phyloP scores from a whole-genome alignment of 148 eudicot genomes.

The Vaccinium darrowii region DNA sequence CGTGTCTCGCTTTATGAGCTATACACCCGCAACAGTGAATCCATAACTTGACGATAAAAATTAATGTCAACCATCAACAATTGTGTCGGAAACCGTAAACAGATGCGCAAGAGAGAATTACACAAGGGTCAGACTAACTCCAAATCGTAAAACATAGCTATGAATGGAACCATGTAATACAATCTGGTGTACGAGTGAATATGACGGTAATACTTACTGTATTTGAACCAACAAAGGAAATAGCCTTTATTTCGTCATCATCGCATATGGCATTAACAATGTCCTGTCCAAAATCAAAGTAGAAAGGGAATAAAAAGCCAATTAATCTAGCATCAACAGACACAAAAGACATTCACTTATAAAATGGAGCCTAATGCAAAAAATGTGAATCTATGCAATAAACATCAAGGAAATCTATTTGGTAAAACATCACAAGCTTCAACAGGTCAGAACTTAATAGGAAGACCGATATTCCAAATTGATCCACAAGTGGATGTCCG shows the following conservation, averaged over 20 bases:
- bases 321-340: background rate
- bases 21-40: background rate
- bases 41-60: background rate
- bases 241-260: slow-evolving; percentile 82
- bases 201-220: slow-evolving; percentile 51
- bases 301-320: slow-evolving; percentile 10
- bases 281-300: slow-evolving; percentile 53
- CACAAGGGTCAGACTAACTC: background rate
- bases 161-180: background rate
- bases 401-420: background rate
- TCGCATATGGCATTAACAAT: slow-evolving; percentile 95
- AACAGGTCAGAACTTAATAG: background rate
- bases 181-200: background rate
- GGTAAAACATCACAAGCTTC: background rate
- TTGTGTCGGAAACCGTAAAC: background rate
- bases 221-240: slow-evolving; percentile 98
- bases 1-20: background rate
- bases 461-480: background rate
- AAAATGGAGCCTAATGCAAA: background rate
- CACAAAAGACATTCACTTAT: background rate
- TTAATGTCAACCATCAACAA: slow-evolving; percentile 3
- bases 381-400: background rate
- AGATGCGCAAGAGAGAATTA: background rate
- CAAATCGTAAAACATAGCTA: background rate
- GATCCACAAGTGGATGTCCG: background rate